Percentiles rank a stretch among this genome's conserved stretches.
These are phyloP conservation scores for Pelargonium fulgidum DNA, from an alignment of 441 rosid genomes.

Conservation along the genomic window DNA sequence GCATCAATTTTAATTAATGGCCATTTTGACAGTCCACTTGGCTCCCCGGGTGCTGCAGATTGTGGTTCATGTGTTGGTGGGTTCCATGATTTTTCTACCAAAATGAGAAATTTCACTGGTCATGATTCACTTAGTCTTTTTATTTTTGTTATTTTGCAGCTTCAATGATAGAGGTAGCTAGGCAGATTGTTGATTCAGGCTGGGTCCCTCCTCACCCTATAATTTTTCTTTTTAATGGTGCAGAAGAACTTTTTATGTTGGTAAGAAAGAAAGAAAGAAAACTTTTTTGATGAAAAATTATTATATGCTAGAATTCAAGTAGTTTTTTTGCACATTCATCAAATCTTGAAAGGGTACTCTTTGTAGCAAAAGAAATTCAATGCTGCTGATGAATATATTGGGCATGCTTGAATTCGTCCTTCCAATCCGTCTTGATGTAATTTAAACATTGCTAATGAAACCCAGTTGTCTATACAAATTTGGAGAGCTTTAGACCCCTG, in stretches of 20 bases:
- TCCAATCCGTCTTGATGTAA: not conserved
- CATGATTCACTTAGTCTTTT: slow-evolving; percentile 13
- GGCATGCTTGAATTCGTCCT: not conserved
- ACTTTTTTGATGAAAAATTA: slow-evolving; percentile 3
- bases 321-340: not conserved
- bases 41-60: slow-evolving; percentile 97
- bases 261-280: slow-evolving; percentile 33
- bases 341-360: not conserved
- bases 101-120: slow-evolving; percentile 10
- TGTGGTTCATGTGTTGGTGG: slow-evolving; percentile 97
- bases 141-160: slow-evolving; percentile 41
- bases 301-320: not conserved
- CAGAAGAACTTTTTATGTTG: slow-evolving; percentile 93
- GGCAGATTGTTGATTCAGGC: slow-evolving; percentile 69
- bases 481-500: not conserved
- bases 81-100: slow-evolving; percentile 26
- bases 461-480: not conserved
- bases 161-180: slow-evolving; percentile 82
- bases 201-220: slow-evolving; percentile 88
- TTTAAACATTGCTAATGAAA: slow-evolving; percentile 1
- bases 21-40: slow-evolving; percentile 86
- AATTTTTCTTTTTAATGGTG: slow-evolving; percentile 92
- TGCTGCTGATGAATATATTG: not conserved
- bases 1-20: slow-evolving; percentile 89
- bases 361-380: not conserved